Conservation (phyloP, 495 filamentous ascomycete genomes). For the Penicillium tannophilum region DNA sequence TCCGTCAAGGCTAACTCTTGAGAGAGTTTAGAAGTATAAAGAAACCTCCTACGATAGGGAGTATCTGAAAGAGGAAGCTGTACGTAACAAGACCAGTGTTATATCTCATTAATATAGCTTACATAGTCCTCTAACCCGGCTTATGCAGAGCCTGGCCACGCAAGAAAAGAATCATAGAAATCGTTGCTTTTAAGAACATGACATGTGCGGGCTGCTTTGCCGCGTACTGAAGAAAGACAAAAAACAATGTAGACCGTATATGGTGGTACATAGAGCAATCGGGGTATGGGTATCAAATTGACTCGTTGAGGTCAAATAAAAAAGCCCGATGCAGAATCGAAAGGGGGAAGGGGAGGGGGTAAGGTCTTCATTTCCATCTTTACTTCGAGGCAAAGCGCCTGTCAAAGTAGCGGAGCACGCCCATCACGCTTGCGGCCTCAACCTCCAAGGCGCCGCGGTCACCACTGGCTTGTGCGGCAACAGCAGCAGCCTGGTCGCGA, state of each 20-base stretch:
- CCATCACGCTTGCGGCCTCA: slow-evolving; percentile 85
- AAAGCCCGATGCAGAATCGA: slow-evolving; percentile 25
- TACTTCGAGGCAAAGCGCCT: slow-evolving; percentile 64
- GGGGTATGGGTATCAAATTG: slow-evolving; percentile 46
- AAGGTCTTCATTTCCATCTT: slow-evolving; percentile 10
- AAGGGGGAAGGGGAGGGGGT: slow-evolving; percentile 11
- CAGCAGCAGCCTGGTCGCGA: slow-evolving; percentile 35
- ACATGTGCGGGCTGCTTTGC: background rate
- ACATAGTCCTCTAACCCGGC: background rate
- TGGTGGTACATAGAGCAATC: slow-evolving; percentile 36
- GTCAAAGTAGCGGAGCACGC: slow-evolving; percentile 81
- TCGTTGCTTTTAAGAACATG: slow-evolving; percentile 21
- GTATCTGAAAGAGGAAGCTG: background rate
- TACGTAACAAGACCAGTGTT: background rate
- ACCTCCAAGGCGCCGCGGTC: slow-evolving; percentile 70
- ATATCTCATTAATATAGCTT: background rate
- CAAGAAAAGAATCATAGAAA: slow-evolving; percentile 13
- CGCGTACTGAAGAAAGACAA: background rate
- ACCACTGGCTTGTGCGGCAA: slow-evolving; percentile 13
- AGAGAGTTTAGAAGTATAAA: no score
- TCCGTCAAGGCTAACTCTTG: no score
- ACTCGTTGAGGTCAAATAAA: slow-evolving; percentile 13
- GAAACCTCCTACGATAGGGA: no score
- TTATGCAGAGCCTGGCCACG: slow-evolving; percentile 4
- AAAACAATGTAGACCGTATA: slow-evolving; percentile 22